Evolutionary conservation across 768 basidiomycete genomes (phyloP), one percentile per base, ranked within the genome.

Genomic region (Auriculariales sp.): DNA sequence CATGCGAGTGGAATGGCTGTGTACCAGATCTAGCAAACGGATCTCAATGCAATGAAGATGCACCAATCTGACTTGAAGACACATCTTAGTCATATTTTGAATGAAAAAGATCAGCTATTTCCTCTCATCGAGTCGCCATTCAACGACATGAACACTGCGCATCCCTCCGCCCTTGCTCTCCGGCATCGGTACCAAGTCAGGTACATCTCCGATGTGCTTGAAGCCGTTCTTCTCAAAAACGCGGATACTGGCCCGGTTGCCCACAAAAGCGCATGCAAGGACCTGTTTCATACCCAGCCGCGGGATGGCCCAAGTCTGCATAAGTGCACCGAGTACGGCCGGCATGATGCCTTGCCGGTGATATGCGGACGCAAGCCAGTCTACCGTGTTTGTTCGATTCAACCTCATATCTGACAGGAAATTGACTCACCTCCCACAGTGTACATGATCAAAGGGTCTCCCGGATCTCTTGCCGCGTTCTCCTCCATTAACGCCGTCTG

Each of bases 371-470:
- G 7, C 31, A 9, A 32, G 7, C 31, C 31, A 32, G 31, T 32
- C 31, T 32, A 15, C 15, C 7, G 7, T 32, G 9, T n/a, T n/a
- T n/a, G n/a, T n/a, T n/a, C n/a, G n/a, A n/a, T n/a, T n/a, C n/a
- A n/a, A n/a, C 7, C 22, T 19, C 15, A 5, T 4, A 19, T 36
- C 15, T 12, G 35, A n/a, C n/a, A 12, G 22, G 6, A 7, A 17
- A 36, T n/a, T 12, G 36, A 39, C 36, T 9, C 17, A 19, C 36
- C 10, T 54, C 81, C 83, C 27, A 83, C 60, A 10, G 68, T 68
- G 77, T 78, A 84, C 24, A 75, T 57, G 49, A 81, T 78, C 28
- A 64, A 64, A 11, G 73, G 71, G 55, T 83, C 75, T 11, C 78
- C 80, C 11, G 61, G 47, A 5, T 57, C 55, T 48, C 67, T 67